Conservation (phyloP, 805 yeast genomes). For the Candida germanica region DNA sequence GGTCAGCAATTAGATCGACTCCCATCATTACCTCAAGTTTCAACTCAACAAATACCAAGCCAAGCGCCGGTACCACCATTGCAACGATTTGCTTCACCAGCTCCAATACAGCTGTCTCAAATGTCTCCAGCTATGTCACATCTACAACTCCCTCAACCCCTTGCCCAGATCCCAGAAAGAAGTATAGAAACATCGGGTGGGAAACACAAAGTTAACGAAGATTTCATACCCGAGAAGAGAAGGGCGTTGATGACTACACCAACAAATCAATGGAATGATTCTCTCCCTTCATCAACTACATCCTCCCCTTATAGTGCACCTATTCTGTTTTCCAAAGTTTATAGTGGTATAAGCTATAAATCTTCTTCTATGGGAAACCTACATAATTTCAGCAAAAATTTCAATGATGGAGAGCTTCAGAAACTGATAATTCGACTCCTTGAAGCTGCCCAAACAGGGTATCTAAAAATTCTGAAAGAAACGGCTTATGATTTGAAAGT, state of each 20-base stretch:
- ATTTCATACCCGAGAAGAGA: background rate
- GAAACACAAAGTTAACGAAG: conserved; percentile 5
- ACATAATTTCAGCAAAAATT: conserved; percentile 2
- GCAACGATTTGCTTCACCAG: no score
- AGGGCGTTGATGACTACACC: conserved; percentile 1
- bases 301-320: conserved; percentile 12
- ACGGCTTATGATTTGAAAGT: conserved; percentile 26
- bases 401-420: conserved; percentile 12
- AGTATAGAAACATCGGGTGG: background rate
- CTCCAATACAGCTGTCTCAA: no score
- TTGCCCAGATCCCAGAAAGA: conserved; percentile 5
- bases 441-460: conserved; percentile 18
- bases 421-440: conserved; percentile 16
- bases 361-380: conserved; percentile 8
- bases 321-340: conserved; percentile 3
- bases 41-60: no score
- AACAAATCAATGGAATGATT: conserved; percentile 13
- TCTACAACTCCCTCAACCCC: background rate
- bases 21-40: background rate
- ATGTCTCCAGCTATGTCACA: background rate
- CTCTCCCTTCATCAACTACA: conserved; percentile 14
- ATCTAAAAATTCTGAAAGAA: conserved; percentile 17
- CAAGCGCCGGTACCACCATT: no score
- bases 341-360: conserved; percentile 11
- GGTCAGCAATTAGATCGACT: background rate